Base-by-base conservation (phyloP, 768 basidiomycete genomes). In the Panellus pusillus region DNA sequence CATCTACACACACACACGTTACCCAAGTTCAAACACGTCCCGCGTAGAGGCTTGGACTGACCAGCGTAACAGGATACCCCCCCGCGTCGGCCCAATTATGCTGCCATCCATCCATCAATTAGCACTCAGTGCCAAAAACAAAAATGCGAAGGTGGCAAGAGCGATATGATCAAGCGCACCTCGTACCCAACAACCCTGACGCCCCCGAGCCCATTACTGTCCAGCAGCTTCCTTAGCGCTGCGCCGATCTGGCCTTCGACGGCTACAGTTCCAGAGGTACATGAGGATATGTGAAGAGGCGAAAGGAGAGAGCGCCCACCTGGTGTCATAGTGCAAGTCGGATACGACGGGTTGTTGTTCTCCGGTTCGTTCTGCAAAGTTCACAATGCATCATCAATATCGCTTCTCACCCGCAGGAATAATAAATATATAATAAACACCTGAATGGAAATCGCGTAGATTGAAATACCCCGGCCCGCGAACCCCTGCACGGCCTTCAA, bases 71-170 rank as follows among this genome's bases (percentile, higher is more conserved):
- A 0, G 89, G 84, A 57, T 91, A 90, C 12, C 71, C 70, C 6
- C 72, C 80, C 9, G 86, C 85, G 54, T 82, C 79, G 46, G 76
- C 71, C 89, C 89, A 91, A 62, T 91, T 91, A 60, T 91, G 89
- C 61, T 89, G 81, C 47, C 60, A 69, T n/a, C 67, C 57, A 65
- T 39, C n/a, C n/a, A n/a, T n/a, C n/a, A n/a, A n/a, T n/a, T n/a
- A n/a, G n/a, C n/a, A 3, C 20, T 6, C 7, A 29, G 24, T 18
- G 24, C 2, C 11, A 15, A 15, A n/a, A n/a, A n/a, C n/a, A n/a
- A n/a, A n/a, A 13, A 9, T 29, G 15, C 8, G 28, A 9, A 6
- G 15, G 19, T 8, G 24, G 3, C 24, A 24, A 27, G 1, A 8
- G 2, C 15, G 12, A 39, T 14, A 14, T n/a, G n/a, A n/a, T n/a